Conservation (phyloP, 352 stramenopile genomes). For the Thalassiosira allenii region DNA sequence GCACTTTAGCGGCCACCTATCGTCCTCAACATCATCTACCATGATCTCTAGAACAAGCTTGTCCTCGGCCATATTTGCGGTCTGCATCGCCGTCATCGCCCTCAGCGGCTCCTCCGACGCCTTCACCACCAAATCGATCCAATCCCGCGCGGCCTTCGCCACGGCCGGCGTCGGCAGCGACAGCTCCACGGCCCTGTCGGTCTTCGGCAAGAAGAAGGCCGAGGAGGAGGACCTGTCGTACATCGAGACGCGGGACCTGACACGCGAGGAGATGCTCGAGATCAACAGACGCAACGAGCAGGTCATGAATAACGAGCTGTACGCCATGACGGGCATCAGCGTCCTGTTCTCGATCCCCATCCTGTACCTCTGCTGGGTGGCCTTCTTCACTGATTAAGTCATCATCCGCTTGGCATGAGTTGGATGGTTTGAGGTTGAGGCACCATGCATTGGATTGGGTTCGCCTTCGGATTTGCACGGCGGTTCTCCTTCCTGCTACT, state of each 20-base stretch:
- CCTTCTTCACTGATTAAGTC: conserved; percentile 77
- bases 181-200: conserved; percentile 24
- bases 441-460: no score
- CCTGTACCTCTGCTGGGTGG: conserved; percentile 84
- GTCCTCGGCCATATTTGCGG: conserved; percentile 15
- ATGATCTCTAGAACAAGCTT: conserved; percentile 36
- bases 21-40: no score
- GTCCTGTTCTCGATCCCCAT: conserved; percentile 81
- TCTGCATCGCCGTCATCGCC: conserved; percentile 22
- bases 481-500: no score
- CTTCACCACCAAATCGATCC: conserved; percentile 45
- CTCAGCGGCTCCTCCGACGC: conserved; percentile 29
- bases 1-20: no score
- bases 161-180: neutral
- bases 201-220: conserved; percentile 66
- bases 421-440: no score
- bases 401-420: neutral
- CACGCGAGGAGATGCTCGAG: conserved; percentile 79
- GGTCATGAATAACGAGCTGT: conserved; percentile 84
- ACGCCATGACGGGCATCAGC: conserved; percentile 77
- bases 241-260: conserved; percentile 83
- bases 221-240: conserved; percentile 74
- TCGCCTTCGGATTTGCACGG: no score
- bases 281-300: conserved; percentile 80
- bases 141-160: conserved; percentile 19